Percentiles rank a stretch among this genome's conserved stretches.
Conservation (phyloP, 225 moss, liverwort and hornwort genomes). For the Bryoerythrophyllum caledonicum region DNA sequence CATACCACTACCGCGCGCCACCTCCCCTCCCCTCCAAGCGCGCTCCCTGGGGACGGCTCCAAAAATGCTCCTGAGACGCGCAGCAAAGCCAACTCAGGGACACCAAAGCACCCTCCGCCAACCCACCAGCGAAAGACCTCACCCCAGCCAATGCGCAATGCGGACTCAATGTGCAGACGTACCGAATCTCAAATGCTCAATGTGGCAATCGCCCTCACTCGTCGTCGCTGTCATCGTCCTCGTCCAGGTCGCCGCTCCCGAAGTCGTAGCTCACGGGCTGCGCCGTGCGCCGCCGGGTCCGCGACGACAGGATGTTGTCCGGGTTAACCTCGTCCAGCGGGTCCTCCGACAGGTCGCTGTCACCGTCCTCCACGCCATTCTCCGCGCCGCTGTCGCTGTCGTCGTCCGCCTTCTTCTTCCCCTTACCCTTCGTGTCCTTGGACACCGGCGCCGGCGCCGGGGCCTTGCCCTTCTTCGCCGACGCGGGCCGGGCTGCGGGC, state of each 20-base stretch:
- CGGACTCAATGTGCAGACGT: conserved; percentile 6
- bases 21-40: conserved; percentile 19
- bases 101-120: conserved; percentile 4
- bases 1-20: conserved; percentile 8
- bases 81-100: conserved; percentile 31
- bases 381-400: conserved; percentile 35
- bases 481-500: conserved; percentile 21
- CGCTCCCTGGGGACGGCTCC: conserved; percentile 23
- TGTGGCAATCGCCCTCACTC: conserved; percentile 30
- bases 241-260: conserved; percentile 51
- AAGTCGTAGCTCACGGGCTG: conserved; percentile 65
- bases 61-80: conserved; percentile 26
- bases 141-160: neutral
- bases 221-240: conserved; percentile 38
- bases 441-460: conserved; percentile 30
- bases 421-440: conserved; percentile 52
- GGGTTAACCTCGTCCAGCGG: conserved; percentile 76
- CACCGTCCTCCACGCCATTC: conserved; percentile 39
- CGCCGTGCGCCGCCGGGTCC: conserved; percentile 61
- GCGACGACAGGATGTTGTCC: conserved; percentile 61
- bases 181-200: conserved; percentile 23
- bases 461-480: conserved; percentile 50
- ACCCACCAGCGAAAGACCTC: conserved; percentile 7
- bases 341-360: conserved; percentile 64
- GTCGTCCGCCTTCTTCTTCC: conserved; percentile 50